phyloP scores from a whole-genome alignment of 1,139 yeast genomes.

The Taphrina wiesneri region DNA sequence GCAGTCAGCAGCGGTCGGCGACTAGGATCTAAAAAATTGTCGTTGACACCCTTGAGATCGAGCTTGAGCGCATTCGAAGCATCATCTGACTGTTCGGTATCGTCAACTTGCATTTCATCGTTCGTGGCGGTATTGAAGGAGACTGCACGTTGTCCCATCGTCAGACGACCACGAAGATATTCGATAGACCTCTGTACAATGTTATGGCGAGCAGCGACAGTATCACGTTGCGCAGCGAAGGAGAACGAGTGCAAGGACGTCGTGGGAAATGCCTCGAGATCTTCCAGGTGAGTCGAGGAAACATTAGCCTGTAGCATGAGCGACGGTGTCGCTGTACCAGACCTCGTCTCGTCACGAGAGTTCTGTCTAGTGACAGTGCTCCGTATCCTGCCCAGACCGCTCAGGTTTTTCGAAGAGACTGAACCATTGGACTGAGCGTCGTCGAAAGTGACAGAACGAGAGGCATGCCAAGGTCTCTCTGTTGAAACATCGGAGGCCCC shows the following conservation, averaged over 20 bases:
- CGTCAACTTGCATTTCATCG: conserved; percentile 1
- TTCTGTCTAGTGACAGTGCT: conserved; percentile 24
- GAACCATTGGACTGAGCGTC: neutral
- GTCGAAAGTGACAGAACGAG: conserved; percentile 11
- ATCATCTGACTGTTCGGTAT: neutral
- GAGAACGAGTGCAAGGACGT: conserved; percentile 32
- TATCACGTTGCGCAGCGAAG: conserved; percentile 30
- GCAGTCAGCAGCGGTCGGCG: conserved; percentile 22
- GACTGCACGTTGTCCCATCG: conserved; percentile 4
- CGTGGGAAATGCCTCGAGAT: conserved; percentile 28
- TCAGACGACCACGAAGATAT: conserved; percentile 22
- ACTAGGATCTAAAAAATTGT: conserved; percentile 5
- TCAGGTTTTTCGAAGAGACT: neutral
- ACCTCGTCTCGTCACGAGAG: conserved; percentile 1
- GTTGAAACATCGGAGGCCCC: neutral
- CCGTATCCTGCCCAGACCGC: conserved; percentile 26
- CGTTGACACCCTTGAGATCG: conserved; percentile 26
- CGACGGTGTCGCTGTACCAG: neutral
- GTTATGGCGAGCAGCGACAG: conserved; percentile 29
- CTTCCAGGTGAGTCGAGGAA: conserved; percentile 32
- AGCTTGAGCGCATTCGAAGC: conserved; percentile 1
- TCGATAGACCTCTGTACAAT: conserved; percentile 29
- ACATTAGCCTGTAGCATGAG: conserved; percentile 18
- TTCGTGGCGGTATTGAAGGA: neutral
- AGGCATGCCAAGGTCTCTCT: neutral